Conservation (phyloP, 352 stramenopile species). For the Globisporangium viniferum region DNA sequence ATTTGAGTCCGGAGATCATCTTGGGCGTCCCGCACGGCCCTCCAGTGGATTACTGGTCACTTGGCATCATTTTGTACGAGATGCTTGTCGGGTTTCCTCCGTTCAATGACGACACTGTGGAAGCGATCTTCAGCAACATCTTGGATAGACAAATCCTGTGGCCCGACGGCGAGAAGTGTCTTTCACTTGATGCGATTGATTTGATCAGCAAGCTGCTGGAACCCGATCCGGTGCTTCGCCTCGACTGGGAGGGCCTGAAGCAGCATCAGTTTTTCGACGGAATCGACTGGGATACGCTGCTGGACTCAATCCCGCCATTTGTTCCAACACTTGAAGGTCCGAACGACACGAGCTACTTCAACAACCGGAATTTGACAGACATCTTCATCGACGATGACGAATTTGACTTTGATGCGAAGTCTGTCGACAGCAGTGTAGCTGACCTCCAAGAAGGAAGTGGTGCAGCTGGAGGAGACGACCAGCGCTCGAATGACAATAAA, state of each 20-base stretch:
- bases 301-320: constrained; percentile 79
- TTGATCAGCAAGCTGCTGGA: constrained; percentile 82
- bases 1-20: constrained; percentile 89
- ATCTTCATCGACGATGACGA: constrained; percentile 85
- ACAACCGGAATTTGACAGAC: constrained; percentile 84
- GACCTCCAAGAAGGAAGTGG: constrained; percentile 1
- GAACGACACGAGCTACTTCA: constrained; percentile 90
- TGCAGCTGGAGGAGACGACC: neutral
- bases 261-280: constrained; percentile 71
- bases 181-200: constrained; percentile 79
- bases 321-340: constrained; percentile 82
- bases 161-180: constrained; percentile 84
- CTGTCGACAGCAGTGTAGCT: constrained; percentile 20
- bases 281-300: constrained; percentile 80
- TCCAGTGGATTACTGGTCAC: constrained; percentile 86
- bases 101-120: constrained; percentile 88
- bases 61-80: constrained; percentile 91
- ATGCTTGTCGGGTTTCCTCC: constrained; percentile 87
- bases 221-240: constrained; percentile 52
- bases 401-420: constrained; percentile 52
- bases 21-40: constrained; percentile 61
- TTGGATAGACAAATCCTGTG: constrained; percentile 80
- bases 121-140: constrained; percentile 88
- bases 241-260: constrained; percentile 65
- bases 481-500: constrained; percentile 8